Evolutionary conservation across 768 basidiomycete genomes (phyloP).

Genomic region (Xerocomellus chrysenteron): DNA sequence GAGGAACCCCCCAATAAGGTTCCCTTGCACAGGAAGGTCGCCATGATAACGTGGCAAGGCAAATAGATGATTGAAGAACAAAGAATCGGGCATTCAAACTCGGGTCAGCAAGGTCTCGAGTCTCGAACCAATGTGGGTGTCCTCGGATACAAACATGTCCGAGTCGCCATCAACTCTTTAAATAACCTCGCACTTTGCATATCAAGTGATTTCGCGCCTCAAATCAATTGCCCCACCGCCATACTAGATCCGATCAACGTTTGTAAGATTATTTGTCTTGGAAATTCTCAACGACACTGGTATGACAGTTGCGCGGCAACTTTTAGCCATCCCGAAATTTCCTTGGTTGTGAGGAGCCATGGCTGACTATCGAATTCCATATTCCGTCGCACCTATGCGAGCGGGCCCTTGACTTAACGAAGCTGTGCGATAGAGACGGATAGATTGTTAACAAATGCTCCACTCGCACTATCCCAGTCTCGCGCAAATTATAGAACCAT

Average conservation of each 20-base stretch:
- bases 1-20: background rate
- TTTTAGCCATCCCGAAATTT: background rate
- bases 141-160: background rate
- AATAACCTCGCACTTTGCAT: background rate
- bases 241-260: background rate
- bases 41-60: background rate
- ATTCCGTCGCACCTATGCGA: background rate
- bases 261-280: background rate
- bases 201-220: no score
- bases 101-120: background rate
- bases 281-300: background rate
- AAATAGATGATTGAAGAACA: background rate
- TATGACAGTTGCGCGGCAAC: background rate
- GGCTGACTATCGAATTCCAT: background rate
- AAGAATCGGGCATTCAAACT: background rate
- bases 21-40: background rate
- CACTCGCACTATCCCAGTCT: background rate
- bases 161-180: background rate
- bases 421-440: background rate
- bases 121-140: background rate
- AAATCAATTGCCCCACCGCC: no score
- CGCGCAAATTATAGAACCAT: background rate
- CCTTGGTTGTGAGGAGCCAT: background rate
- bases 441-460: background rate
- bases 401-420: background rate